phyloP scores from a whole-genome alignment of 2,329 filamentous ascomycete genomes.

The Graphium sp. region DNA sequence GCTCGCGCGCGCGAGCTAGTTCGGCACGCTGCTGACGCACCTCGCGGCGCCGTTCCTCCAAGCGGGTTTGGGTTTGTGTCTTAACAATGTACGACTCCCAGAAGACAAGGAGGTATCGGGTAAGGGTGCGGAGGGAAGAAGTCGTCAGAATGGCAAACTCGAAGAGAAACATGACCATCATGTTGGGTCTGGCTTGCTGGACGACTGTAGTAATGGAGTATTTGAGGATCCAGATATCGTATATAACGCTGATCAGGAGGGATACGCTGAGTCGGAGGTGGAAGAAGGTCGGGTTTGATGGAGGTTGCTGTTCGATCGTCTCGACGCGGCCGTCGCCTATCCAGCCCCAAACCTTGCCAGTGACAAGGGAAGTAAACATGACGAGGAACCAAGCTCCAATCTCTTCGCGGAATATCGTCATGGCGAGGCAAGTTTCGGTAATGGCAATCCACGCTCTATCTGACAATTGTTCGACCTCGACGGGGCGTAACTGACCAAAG shows the following conservation, averaged over 20 bases:
- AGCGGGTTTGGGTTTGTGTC: constrained; percentile 52
- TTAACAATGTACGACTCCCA: constrained; percentile 61
- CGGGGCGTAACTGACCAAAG: constrained; percentile 76
- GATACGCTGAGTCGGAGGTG: constrained; percentile 69
- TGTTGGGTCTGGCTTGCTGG: constrained; percentile 76
- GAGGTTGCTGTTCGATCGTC: constrained; percentile 86
- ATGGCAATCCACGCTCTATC: constrained; percentile 98
- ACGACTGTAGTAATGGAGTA: constrained; percentile 76
- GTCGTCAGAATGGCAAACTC: constrained; percentile 83
- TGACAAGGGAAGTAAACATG: constrained; percentile 88
- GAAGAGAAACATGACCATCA: constrained; percentile 99
- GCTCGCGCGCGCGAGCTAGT: constrained; percentile 30
- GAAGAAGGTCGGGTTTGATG: constrained; percentile 74
- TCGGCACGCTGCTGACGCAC: constrained; percentile 41
- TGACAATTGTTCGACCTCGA: constrained; percentile 93
- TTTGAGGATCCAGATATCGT: constrained; percentile 63
- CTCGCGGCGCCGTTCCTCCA: constrained; percentile 52
- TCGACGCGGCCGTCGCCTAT: constrained; percentile 92
- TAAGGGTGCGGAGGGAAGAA: constrained; percentile 60
- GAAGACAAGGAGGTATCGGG: constrained; percentile 64
- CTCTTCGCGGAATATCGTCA: constrained; percentile 96
- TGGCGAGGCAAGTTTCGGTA: constrained; percentile 88
- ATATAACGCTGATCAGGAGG: constrained; percentile 59
- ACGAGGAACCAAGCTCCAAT: constrained; percentile 87
- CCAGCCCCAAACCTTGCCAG: constrained; percentile 97